Evolutionary conservation across 768 basidiomycete species (phyloP), one percentile per base, ranked within the genome.

Genomic region (Tricholoma hemisulphureum): DNA sequence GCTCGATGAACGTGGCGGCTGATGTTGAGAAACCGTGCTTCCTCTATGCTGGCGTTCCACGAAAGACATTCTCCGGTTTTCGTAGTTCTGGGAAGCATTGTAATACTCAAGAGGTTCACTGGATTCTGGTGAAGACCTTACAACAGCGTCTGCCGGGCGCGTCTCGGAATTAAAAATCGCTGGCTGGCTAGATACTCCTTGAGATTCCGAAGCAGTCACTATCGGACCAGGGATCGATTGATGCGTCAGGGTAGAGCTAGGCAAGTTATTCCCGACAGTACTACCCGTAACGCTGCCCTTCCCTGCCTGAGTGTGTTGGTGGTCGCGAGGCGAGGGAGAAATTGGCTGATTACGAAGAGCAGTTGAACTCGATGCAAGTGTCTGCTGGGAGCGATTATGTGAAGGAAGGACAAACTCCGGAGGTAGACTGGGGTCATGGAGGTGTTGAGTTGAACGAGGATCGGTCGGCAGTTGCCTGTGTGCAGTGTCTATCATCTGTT

Each of bases 31-130:
- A 14, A 18, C 18, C 5, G 24, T 32, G 34, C n/a, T 35, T 21
- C 28, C 48, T 37, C 24, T 26, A 20, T 24, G 58, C 18, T 31
- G 37, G 13, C 24, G 45, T 20, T 49, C 54, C 7, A 26, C 21
- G 16, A 49, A 49, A 10, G 59, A 55, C 14, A 37, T 20, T 14
- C 23, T 49, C 26, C 35, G 43, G 28, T 34, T 45, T 10, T 54
- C 55, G 4, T 20, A 7, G 16, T 34, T 56, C 18, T 55, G 61
- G 20, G 53, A 51, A 9, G 58, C 53, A 46, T 59, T 56, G 13
- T 56, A 53, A 8, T 52, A 57, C 1, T 26, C 28, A 2, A 53
- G 32, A 4, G 56, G 56, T 29, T 52, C 29, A 29, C 45, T 9
- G 39, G 14, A 3, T 51, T 34, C 16, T 43, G 11, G 29, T 35